These are phyloP conservation scores for Hypoxylon lenormandii DNA, from an alignment of 495 filamentous ascomycete species.

Conservation along the genomic window DNA sequence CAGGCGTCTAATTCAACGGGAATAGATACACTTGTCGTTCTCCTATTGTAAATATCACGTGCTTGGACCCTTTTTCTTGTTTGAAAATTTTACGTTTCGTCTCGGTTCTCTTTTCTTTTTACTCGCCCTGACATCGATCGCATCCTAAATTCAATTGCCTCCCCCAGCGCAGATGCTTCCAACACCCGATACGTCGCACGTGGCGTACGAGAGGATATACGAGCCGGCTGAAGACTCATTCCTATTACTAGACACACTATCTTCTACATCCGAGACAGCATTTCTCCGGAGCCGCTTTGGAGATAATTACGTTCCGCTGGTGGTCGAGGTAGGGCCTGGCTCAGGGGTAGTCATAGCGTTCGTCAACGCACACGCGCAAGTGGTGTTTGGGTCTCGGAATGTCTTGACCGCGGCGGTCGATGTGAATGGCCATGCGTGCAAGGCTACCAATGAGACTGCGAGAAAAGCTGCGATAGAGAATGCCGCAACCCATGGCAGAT, in stretches of 20 bases:
- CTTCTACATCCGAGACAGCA: constrained; percentile 73
- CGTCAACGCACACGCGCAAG: constrained; percentile 75
- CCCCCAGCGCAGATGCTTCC: constrained; percentile 74
- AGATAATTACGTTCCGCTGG: constrained; percentile 64
- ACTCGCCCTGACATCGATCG: neutral
- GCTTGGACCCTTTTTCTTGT: constrained; percentile 7
- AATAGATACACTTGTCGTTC: constrained; percentile 21
- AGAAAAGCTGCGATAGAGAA: constrained; percentile 60
- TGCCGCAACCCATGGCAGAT: constrained; percentile 52
- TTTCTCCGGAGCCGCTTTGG: constrained; percentile 77
- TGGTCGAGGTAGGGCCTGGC: constrained; percentile 89
- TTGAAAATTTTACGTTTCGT: constrained; percentile 46
- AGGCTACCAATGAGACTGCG: constrained; percentile 73
- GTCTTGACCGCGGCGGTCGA: constrained; percentile 81
- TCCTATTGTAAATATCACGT: constrained; percentile 47
- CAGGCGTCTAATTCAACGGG: neutral
- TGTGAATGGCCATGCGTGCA: constrained; percentile 83
- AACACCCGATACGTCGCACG: constrained; percentile 90
- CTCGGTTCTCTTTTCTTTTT: constrained; percentile 3
- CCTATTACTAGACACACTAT: constrained; percentile 91
- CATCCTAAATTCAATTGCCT: constrained; percentile 14
- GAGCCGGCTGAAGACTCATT: constrained; percentile 95
- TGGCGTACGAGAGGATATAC: constrained; percentile 86
- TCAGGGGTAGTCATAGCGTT: constrained; percentile 93
- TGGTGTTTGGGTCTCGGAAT: constrained; percentile 78